Evolutionary conservation across 2,329 filamentous ascomycete genomes (phyloP), one percentile per base, ranked within the genome.

Genomic region (Aspergillus brunneoviolaceus): DNA sequence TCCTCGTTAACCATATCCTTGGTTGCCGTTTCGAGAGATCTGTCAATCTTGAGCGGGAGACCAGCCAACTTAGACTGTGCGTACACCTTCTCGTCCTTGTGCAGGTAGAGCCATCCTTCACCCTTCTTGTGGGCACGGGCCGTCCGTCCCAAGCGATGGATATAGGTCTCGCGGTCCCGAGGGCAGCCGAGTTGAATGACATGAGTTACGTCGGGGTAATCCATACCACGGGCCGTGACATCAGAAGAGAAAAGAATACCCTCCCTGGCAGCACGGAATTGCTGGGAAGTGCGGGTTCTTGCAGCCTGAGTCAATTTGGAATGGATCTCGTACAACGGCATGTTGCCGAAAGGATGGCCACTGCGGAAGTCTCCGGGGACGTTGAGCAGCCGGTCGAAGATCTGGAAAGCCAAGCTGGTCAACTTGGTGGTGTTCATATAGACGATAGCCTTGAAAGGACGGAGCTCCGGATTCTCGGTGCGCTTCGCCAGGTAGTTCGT

Each of bases 361-460:
- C 66, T 69, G 56, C 69, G 72, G 27, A 53, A 60, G 33, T 70
- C 59, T 54, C 72, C 71, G 10, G 75, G 73, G 14, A 75, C 57
- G n/a, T 51, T 70, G 27, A 71, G 71, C 53, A 87, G 77, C 33
- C 80, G 79, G 59, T 79, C 76, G 55, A 92, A 85, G 23, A 89
- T 77, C 16, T 83, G 79, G 21, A 82, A 79, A 23, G 86, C 86
- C 51, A 92, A 80, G 59, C 87, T 82, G 49, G 92, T 90, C 64
- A 89, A 83, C 25, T 85, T 84, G 0, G 90, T 96, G 23, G 89
- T 91, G 69, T 90, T 90, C 74, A 94, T 89, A 79, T 96, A 99
- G 48, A 96, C 81, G 61, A 99, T 96, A n/a, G 92, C 91, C 82
- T 99, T 99, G 85, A 98, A 97, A 0, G 91, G 90, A 77, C 63